Base-by-base conservation (phyloP, 2,329 filamentous ascomycete genomes). In the Gyromitra esculenta region DNA sequence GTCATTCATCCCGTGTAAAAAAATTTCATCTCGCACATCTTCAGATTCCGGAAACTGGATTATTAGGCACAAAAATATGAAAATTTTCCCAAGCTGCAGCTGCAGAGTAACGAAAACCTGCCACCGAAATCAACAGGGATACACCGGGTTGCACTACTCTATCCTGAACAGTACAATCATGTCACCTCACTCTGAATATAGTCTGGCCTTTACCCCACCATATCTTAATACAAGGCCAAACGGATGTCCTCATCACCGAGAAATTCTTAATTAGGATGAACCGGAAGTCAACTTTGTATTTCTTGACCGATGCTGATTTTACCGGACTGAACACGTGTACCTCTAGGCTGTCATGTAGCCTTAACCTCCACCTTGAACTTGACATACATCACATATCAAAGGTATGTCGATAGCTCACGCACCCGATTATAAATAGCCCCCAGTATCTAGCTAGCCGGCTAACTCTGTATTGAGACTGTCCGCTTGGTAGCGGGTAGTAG, bases 261-360 rank as follows among this genome's bases (percentile, higher is more conserved):
- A 21, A 25, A 52, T 21, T 8, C 18, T 9, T 21, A 21, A 4
- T 11, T 4, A 21, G 8, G n/a, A 25, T 21, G 18, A 52, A 18
- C 50, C 50, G 18, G 50, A 52, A 52, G 50, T 9, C 18, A 8
- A 21, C n/a, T 52, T 4, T 4, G 18, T 52, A 31, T 31, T 18
- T 52, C 48, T 52, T 18, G 21, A 21, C 50, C 21, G 18, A 25
- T 52, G 9, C 7, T n/a, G 18, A 52, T 52, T 25, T 9, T 18
- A 52, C 18, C 50, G 18, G 50, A 15, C 50, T 13, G 50, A 54
- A 52, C 50, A 52, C 50, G 50, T 52, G 21, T 52, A 52, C 50
- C 18, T 52, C 50, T 52, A 4, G 18, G 18, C 7, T 25, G 8
- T 21, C 21, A 8, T 54, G 50, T 31, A 5, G 9, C 21, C 5